Evolutionary conservation across 2,329 filamentous ascomycete genomes (phyloP).

Genomic region (Exserohilum turcica): DNA sequence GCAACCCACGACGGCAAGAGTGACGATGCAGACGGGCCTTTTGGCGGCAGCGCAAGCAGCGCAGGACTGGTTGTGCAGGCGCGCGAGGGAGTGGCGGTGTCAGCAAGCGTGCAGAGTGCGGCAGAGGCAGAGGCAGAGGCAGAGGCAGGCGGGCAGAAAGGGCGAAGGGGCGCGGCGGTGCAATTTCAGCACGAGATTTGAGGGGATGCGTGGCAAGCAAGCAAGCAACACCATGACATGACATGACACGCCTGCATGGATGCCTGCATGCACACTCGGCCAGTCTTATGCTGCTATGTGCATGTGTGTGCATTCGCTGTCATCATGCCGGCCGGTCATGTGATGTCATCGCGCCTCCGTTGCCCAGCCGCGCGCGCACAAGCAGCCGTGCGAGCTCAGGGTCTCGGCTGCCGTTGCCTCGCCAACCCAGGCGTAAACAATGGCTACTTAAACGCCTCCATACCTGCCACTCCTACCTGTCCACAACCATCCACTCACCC

Average conservation of each 20-base stretch:
- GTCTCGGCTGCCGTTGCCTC: slow-evolving; percentile 30
- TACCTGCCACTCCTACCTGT: slow-evolving; percentile 24
- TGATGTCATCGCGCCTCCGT: slow-evolving; percentile 36
- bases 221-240: background rate
- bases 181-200: background rate
- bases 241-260: slow-evolving; percentile 1
- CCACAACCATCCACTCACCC: slow-evolving; percentile 26
- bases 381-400: slow-evolving; percentile 18
- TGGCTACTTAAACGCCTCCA: slow-evolving; percentile 40
- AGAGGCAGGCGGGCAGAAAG: background rate
- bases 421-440: slow-evolving; percentile 45
- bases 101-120: background rate
- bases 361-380: slow-evolving; percentile 17
- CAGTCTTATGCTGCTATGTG: background rate
- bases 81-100: too few relatives aligned
- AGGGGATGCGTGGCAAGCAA: background rate
- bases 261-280: background rate
- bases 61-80: too few relatives aligned
- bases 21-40: background rate
- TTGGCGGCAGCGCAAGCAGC: background rate
- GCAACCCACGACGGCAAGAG: slow-evolving; percentile 2
- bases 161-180: background rate
- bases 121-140: background rate
- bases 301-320: slow-evolving; percentile 3
- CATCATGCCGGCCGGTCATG: slow-evolving; percentile 21